Percentiles rank a stretch among this genome's conserved stretches.
phyloP scores from a whole-genome alignment of 139 green algal species.

The Auxenochlorella pyrenoidosa region DNA sequence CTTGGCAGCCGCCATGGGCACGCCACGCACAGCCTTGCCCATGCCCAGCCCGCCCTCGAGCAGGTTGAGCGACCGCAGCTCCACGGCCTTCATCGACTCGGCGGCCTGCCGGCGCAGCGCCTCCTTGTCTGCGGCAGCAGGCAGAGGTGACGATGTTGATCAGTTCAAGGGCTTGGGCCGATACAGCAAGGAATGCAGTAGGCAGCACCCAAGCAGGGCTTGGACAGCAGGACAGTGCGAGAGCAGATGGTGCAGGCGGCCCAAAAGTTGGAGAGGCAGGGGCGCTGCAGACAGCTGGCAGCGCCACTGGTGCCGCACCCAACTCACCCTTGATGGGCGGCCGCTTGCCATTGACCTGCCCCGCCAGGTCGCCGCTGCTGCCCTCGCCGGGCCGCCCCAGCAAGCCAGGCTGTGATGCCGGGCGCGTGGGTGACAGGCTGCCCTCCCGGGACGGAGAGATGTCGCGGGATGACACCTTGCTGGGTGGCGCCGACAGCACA shows the following conservation, averaged over 20 bases:
- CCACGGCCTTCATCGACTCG: conserved; percentile 62
- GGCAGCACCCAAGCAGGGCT: too few species aligned
- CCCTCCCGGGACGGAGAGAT: neutral
- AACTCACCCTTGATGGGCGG: conserved; percentile 2
- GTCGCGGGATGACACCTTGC: conserved; percentile 16
- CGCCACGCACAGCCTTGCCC: conserved; percentile 19
- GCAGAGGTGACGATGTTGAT: neutral
- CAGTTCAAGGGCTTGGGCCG: too few species aligned
- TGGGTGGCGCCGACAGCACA: conserved; percentile 11
- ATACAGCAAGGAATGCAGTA: too few species aligned
- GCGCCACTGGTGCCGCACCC: too few species aligned
- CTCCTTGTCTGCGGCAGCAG: conserved; percentile 39
- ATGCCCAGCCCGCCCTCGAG: conserved; percentile 33
- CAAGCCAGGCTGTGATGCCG: neutral
- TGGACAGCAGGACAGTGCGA: too few species aligned
- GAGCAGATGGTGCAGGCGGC: neutral
- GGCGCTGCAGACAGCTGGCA: neutral
- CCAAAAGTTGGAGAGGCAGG: neutral
- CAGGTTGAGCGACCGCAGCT: conserved; percentile 53
- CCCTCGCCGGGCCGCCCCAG: neutral
- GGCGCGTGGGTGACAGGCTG: conserved; percentile 25
- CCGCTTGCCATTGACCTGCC: neutral
- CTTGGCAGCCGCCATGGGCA: conserved; percentile 38
- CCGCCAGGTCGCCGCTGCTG: neutral
- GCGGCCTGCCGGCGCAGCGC: conserved; percentile 45